phyloP scores from a whole-genome alignment of 148 eudicot genomes.

The Amaranthus palmeri region DNA sequence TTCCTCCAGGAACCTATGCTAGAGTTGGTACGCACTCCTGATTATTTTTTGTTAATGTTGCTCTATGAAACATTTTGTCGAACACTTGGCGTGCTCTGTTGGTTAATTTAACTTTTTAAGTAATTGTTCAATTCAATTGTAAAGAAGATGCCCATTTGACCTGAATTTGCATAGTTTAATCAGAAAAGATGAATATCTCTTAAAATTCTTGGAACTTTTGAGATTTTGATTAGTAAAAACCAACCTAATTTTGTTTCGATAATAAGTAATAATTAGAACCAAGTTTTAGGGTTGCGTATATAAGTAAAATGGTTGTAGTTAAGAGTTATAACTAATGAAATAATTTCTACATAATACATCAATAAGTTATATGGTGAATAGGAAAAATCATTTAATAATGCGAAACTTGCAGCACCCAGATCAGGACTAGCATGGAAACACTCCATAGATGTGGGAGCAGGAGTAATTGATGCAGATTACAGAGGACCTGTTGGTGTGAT shows the following conservation, averaged over 20 bases:
- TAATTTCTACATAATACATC: too few species aligned
- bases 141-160: neutral
- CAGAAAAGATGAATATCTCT: too few species aligned
- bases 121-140: neutral
- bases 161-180: neutral
- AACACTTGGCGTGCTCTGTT: conserved; percentile 13
- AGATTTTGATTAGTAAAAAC: too few species aligned
- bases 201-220: too few species aligned
- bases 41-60: neutral
- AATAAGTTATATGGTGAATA: too few species aligned
- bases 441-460: conserved; percentile 91
- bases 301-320: too few species aligned
- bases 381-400: neutral
- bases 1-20: conserved; percentile 78
- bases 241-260: too few species aligned
- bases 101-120: neutral
- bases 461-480: conserved; percentile 84
- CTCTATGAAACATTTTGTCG: conserved; percentile 14
- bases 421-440: conserved; percentile 92
- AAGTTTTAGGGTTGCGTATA: too few species aligned
- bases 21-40: conserved; percentile 44
- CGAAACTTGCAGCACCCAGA: conserved; percentile 58
- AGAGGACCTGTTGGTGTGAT: conserved; percentile 74
- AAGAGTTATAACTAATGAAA: too few species aligned
- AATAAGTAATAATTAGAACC: too few species aligned